Base-by-base conservation (phyloP, 805 yeast genomes). In the Torulaspora delbrueckii region DNA sequence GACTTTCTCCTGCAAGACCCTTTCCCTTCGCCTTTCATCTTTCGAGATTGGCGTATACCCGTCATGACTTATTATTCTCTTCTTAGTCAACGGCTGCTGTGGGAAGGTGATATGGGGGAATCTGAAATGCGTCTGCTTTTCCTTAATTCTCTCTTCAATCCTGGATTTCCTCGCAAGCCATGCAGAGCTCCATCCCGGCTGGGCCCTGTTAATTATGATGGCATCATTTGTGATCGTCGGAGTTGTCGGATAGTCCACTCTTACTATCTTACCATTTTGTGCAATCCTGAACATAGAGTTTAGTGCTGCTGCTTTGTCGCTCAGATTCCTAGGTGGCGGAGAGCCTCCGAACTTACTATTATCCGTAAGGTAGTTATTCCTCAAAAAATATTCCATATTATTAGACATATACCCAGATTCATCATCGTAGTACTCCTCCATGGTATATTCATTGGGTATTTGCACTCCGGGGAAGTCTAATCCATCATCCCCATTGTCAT, bases 231-330 rank as follows among this genome's bases (percentile, higher is more conserved):
- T 42, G 5, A 66, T 47, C 13, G 61, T 53, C 10, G 70, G 68
- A 30, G 62, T 54, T 16, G 62, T 59, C n/a, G 68, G 68, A 37
- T 66, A 66, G 41, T 65, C 69, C 8, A 59, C 58, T 41, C 69
- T 55, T 4, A 60, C 62, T 16, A 65, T 55, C 40, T 55, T 58
- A 25, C 69, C 69, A 47, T 62, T 57, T 30, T 54, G 51, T 8
- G 63, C 57, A 14, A 61, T 48, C 32, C 53, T 53, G 27, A 64
- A 59, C 52, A 51, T 54, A 12, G 46, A 40, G 32, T 36, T 34
- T 32, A 45, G 25, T 8, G 33, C 22, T 14, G 54, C 34, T 39
- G 28, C 37, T 38, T 37, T 36, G 22, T 41, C 34, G 26, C 40
- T 13, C 24, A 27, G 19, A 22, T 34, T 44, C 9, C 37, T 43